Evolutionary conservation across 1,139 yeast genomes (phyloP), one percentile per base, ranked within the genome.

Genomic region (Taiozyma sp.): DNA sequence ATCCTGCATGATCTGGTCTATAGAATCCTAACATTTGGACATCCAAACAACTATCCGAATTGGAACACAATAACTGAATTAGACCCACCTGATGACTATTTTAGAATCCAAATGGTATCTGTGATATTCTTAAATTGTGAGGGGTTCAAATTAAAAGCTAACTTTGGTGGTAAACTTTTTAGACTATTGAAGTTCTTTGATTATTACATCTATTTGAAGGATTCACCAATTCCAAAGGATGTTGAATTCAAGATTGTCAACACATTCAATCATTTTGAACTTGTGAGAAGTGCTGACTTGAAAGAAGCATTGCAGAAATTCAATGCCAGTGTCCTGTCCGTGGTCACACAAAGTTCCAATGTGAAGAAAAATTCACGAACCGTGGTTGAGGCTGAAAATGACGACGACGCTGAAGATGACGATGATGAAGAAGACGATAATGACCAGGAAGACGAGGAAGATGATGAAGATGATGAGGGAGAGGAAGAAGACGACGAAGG

Each of bases 11-110:
- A 81, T 49, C 66, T 86, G 6, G 59, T 84, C n/a, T 86, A 78
- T 65, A 76, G 76, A 56, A 74, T 88, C 14, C 53, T 90, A 4
- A 80, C 84, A 39, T 80, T 72, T 65, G 97, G 96, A 0, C 86
- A 89, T 68, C 78, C 81, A 0, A 74, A 76, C 51, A 83, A 81
- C 51, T 79, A 76, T 54, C 92, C 95, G 1, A 70, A 71, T 22
- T 84, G 83, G 0, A 67, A 69, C 24, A 66, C 64, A 30, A 57
- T 65, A 38, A 68, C 73, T 23, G 74, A 74, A 19, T 51, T 77
- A 24, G 97, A 91, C 67, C 71, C 72, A 12, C 84, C 85, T 0
- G 78, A 82, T 60, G 84, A 88, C 59, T 87, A 84, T 62, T 89
- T 90, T 66, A 75, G 96, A 54, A 72, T 90, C 32, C 82, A 83